These are phyloP conservation scores for Rhexocercosporidium sp. DNA, from an alignment of 2,329 filamentous ascomycete species.

Conservation along the genomic window DNA sequence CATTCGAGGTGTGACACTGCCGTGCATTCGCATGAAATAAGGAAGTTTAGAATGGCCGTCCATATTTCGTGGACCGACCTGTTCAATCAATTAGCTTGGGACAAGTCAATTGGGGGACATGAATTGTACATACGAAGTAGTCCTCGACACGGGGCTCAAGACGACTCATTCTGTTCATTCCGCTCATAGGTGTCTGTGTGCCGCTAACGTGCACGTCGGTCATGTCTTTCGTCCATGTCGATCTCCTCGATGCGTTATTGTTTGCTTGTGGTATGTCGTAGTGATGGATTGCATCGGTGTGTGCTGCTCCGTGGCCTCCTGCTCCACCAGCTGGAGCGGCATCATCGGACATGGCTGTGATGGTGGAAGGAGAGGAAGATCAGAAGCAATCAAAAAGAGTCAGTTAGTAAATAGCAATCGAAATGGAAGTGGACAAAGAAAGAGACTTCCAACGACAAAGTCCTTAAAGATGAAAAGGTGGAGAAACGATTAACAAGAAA, in stretches of 20 bases:
- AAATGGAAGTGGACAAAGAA: not conserved
- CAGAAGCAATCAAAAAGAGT: slow-evolving; percentile 6
- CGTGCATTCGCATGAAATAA: slow-evolving; percentile 75
- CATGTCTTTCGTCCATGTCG: slow-evolving; percentile 27
- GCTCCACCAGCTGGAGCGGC: slow-evolving; percentile 9
- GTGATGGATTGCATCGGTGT: slow-evolving; percentile 17
- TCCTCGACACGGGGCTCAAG: slow-evolving; percentile 25
- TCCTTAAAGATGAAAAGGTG: not conserved
- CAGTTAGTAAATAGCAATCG: not conserved
- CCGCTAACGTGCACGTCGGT: slow-evolving; percentile 21
- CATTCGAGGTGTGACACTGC: slow-evolving; percentile 76
- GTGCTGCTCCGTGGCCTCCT: slow-evolving; percentile 10
- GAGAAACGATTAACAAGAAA: not conserved
- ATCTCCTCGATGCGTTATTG: slow-evolving; percentile 14
- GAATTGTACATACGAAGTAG: slow-evolving; percentile 36
- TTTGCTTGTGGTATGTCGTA: slow-evolving; percentile 1
- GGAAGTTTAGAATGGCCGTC: slow-evolving; percentile 79
- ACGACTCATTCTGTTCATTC: slow-evolving; percentile 5
- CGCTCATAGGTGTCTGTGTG: slow-evolving; percentile 31
- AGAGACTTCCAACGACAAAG: slow-evolving; percentile 4
- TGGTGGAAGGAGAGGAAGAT: slow-evolving; percentile 5
- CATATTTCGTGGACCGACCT: slow-evolving; percentile 68
- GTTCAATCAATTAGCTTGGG: not conserved
- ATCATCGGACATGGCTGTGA: slow-evolving; percentile 30
- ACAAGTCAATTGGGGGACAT: not conserved